A percentile compares a stretch with the other conserved stretches of the same genome.
These are phyloP conservation scores for Fragosphaeria purpurea DNA, from an alignment of 2,329 filamentous ascomycete genomes.

Conservation along the genomic window DNA sequence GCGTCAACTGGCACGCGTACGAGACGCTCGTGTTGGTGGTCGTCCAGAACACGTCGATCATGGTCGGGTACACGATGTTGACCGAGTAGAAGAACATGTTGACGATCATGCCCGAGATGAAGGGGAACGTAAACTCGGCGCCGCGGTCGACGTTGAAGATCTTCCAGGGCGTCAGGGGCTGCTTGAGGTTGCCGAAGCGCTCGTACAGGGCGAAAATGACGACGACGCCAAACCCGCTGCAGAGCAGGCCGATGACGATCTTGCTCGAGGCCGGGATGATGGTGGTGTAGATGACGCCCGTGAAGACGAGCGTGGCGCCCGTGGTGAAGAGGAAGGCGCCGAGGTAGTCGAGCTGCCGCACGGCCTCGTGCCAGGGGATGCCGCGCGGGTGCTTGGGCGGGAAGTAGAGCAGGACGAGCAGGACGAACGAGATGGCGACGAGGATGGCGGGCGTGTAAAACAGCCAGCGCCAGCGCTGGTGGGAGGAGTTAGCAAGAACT, in stretches of 20 bases:
- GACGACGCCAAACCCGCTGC: conserved; percentile 24
- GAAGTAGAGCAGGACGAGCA: conserved; percentile 26
- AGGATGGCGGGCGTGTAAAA: conserved; percentile 33
- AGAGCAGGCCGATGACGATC: conserved; percentile 24
- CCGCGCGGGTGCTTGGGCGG: conserved; percentile 23
- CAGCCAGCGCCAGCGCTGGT: conserved; percentile 29
- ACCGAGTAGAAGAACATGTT: conserved; percentile 8
- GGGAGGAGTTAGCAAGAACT: too few relatives aligned
- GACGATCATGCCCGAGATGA: conserved; percentile 2
- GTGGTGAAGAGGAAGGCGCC: conserved; percentile 26
- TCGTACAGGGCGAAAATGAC: conserved; percentile 28
- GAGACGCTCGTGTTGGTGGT: background rate
- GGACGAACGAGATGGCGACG: conserved; percentile 32
- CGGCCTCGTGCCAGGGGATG: conserved; percentile 21
- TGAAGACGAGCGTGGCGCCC: conserved; percentile 25
- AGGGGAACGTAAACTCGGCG: conserved; percentile 15
- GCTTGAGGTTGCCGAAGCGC: conserved; percentile 24
- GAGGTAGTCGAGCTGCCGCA: conserved; percentile 27
- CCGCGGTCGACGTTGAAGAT: conserved; percentile 34
- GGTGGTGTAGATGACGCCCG: conserved; percentile 29
- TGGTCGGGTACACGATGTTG: conserved; percentile 29
- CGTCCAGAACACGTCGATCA: conserved; percentile 17
- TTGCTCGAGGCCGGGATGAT: conserved; percentile 22
- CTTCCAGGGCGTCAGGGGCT: conserved; percentile 30
- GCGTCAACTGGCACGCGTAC: conserved; percentile 19